phyloP scores from a whole-genome alignment of 306 rosid genomes.

The Biancaea sappan region DNA sequence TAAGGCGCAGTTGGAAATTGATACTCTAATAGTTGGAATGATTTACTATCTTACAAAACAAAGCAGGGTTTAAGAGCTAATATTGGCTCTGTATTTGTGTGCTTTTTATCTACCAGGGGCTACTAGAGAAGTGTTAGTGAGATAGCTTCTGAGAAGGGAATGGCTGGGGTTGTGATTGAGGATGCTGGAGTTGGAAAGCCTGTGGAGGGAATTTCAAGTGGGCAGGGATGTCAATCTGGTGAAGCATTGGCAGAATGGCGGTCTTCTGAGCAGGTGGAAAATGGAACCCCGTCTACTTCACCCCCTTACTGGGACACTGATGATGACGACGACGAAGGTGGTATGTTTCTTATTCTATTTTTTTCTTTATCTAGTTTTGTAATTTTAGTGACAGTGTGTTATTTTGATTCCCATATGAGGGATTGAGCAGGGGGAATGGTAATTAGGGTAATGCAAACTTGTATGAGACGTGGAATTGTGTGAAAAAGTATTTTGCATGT shows the following conservation, averaged over 20 bases:
- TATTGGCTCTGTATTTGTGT: constrained; percentile 10
- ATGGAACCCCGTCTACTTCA: constrained; percentile 87
- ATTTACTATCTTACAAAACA: constrained; percentile 11
- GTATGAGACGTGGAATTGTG: constrained; percentile 1
- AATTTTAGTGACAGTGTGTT: background rate
- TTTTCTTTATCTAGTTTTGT: background rate
- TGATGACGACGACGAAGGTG: constrained; percentile 87
- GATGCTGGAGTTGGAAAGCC: constrained; percentile 80
- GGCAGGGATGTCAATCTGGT: constrained; percentile 77
- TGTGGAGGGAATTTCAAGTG: constrained; percentile 68
- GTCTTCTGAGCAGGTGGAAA: constrained; percentile 98
- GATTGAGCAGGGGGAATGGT: constrained; percentile 20
- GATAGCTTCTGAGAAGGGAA: constrained; percentile 52
- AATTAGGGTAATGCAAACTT: background rate
- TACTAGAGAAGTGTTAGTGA: constrained; percentile 46
- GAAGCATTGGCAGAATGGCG: constrained; percentile 98
- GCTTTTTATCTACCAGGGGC: constrained; percentile 42
- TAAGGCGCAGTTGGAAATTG: background rate
- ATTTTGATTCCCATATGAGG: background rate
- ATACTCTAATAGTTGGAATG: constrained; percentile 14
- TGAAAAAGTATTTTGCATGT: background rate
- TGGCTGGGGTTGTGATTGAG: constrained; percentile 86
- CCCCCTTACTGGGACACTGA: constrained; percentile 99
- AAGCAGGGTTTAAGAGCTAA: constrained; percentile 37
- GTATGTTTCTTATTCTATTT: constrained; percentile 39